Base-by-base conservation (phyloP, 2,329 filamentous ascomycete species). In the Pseudogymnoascus sp. region DNA sequence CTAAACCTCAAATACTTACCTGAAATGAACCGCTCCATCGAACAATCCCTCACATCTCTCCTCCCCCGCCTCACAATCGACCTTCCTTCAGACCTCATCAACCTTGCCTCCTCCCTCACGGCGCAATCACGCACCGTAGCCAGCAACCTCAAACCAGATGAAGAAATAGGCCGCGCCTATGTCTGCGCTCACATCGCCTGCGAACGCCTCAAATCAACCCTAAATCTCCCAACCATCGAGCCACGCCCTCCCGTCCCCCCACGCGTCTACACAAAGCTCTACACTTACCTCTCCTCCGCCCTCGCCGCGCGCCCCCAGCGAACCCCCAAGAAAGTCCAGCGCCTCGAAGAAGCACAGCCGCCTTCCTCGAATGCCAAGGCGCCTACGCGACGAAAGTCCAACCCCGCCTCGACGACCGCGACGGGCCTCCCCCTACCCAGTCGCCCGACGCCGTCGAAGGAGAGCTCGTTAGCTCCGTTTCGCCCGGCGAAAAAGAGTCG, bases 161-260 rank as follows among this genome's bases (percentile, higher is more conserved):
- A 96, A 73, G 92, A 97, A 73, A 86, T 94, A 66, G 91, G 88
- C n/a, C 83, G 92, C 19, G 81, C 84, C 4, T 94, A 94, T 73
- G 89, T 88, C 3, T 96, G 92, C 73, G 89, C 90, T 12, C 88
- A 96, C 74, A 83, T 99, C 64, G 94, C 94, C 19, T 97, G 92
- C 72, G 91, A 93, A 69, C 84, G 90, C 61, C 80, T 96, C 39
- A 92, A 92, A 71, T 88, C 86, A 62, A 74, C 80, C 0, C 83
- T 96, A 49, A 85, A 92, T 71, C 84, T 96, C 6, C 92, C 92
- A 0, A 83, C 86, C 0, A 87, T 92, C 63, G 84, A 89, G 66
- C 83, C 88, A 2, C 83, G 86, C 4, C 90, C 92, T 2, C 92
- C 92, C 3, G 88, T 91, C 61, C 86, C 87, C 55, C 91, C 91